A percentile compares a stretch with the other conserved stretches of the same genome.
Evolutionary conservation across 345 rosid species (phyloP).

Genomic region (Salix dunnii): DNA sequence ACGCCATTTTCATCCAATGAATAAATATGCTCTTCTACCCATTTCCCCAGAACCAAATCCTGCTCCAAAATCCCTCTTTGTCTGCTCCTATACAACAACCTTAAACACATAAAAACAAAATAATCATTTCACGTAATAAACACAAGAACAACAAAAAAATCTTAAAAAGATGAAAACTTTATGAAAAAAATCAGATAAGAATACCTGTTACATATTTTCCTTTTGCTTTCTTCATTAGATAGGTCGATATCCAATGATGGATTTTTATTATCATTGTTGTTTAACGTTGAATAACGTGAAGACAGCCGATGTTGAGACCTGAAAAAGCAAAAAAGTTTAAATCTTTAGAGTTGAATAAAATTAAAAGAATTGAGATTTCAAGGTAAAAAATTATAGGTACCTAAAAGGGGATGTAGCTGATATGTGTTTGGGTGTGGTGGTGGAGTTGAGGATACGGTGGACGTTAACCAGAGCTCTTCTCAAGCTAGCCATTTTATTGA

Average conservation of each 20-base stretch:
- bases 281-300: slow-evolving; percentile 42
- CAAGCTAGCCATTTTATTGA: slow-evolving; percentile 26
- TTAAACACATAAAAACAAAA: slow-evolving; percentile 10
- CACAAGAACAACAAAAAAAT: not conserved
- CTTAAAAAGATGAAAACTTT: not conserved
- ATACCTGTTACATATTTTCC: slow-evolving; percentile 74
- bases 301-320: slow-evolving; percentile 47
- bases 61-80: slow-evolving; percentile 92
- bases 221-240: slow-evolving; percentile 66
- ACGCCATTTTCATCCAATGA: slow-evolving; percentile 72
- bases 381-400: slow-evolving; percentile 13
- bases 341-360: not conserved
- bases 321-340: not conserved
- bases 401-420: slow-evolving; percentile 18
- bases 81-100: slow-evolving; percentile 87
- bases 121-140: not conserved
- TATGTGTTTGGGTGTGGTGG: slow-evolving; percentile 26
- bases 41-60: slow-evolving; percentile 85
- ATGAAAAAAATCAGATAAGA: not conserved
- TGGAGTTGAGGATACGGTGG: slow-evolving; percentile 40
- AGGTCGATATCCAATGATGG: slow-evolving; percentile 50
- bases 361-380: not conserved
- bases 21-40: slow-evolving; percentile 78
- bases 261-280: not conserved
- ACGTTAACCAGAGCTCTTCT: slow-evolving; percentile 42